Conservation (phyloP, 1,284 basidiomycete species). For the Lentinus polychrous region DNA sequence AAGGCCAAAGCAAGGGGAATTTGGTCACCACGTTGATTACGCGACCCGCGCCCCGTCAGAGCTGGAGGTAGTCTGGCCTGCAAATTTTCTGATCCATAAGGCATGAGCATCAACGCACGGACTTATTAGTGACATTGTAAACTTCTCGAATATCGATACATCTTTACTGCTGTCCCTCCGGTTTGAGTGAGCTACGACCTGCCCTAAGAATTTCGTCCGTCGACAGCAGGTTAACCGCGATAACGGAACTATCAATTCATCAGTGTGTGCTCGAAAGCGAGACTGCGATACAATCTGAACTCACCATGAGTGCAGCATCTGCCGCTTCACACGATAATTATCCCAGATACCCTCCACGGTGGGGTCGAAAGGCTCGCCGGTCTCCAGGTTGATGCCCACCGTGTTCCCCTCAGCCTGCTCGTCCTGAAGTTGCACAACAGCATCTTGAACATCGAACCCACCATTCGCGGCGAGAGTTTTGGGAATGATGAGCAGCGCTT, state of each 20-base stretch:
- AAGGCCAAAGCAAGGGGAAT: too few species aligned
- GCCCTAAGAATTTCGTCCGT: conserved; percentile 96
- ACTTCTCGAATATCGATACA: not conserved
- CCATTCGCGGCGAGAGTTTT: conserved; percentile 97
- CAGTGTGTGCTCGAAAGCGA: conserved; percentile 11
- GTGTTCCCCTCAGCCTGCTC: conserved; percentile 88
- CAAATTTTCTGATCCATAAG: too few species aligned
- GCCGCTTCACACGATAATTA: conserved; percentile 97
- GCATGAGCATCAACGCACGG: too few species aligned
- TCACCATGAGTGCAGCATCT: conserved; percentile 96
- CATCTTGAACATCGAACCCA: conserved; percentile 96
- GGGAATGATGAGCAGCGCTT: conserved; percentile 91
- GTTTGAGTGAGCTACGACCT: conserved; percentile 83
- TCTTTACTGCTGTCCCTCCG: conserved; percentile 57
- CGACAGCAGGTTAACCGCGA: conserved; percentile 91
- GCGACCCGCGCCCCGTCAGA: too few species aligned
- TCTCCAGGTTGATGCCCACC: conserved; percentile 89
- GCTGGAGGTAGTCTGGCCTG: too few species aligned
- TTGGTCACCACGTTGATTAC: too few species aligned
- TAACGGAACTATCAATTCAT: conserved; percentile 71
- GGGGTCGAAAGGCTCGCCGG: conserved; percentile 96
- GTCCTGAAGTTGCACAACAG: conserved; percentile 86
- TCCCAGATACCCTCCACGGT: conserved; percentile 97
- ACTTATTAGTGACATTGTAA: too few species aligned
- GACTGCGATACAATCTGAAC: conserved; percentile 20